Conservation (phyloP, 176 grass and related monocot species). For the Oryza australiensis region DNA sequence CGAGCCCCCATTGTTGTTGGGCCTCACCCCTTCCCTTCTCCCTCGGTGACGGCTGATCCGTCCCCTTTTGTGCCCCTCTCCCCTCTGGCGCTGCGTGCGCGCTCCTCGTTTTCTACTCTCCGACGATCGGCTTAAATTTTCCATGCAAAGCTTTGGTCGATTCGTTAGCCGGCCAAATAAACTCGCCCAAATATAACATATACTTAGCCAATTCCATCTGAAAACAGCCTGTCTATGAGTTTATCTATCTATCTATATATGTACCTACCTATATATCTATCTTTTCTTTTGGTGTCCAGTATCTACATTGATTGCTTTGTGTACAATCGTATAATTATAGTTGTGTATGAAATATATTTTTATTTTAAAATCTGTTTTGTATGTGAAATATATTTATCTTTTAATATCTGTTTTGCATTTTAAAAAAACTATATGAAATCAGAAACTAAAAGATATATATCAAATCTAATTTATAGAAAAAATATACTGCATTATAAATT, state of each 20-base stretch:
- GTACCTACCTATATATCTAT: no score
- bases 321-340: no score
- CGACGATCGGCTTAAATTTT: not conserved
- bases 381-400: no score
- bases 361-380: no score
- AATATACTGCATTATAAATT: no score
- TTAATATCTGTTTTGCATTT: no score
- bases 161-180: not conserved
- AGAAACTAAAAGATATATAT: no score
- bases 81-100: not conserved
- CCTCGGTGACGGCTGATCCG: not conserved
- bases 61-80: not conserved
- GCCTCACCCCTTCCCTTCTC: not conserved
- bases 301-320: no score
- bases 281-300: no score
- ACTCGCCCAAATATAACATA: not conserved
- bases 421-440: no score
- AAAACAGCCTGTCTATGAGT: not conserved
- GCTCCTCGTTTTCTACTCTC: slow-evolving; percentile 17
- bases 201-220: not conserved
- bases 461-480: no score
- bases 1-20: slow-evolving; percentile 10
- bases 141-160: not conserved
- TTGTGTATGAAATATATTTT: no score
- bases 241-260: not conserved